These are phyloP conservation scores for Hypoxylon cercidicola DNA, from an alignment of 495 filamentous ascomycete genomes.

Conservation along the genomic window DNA sequence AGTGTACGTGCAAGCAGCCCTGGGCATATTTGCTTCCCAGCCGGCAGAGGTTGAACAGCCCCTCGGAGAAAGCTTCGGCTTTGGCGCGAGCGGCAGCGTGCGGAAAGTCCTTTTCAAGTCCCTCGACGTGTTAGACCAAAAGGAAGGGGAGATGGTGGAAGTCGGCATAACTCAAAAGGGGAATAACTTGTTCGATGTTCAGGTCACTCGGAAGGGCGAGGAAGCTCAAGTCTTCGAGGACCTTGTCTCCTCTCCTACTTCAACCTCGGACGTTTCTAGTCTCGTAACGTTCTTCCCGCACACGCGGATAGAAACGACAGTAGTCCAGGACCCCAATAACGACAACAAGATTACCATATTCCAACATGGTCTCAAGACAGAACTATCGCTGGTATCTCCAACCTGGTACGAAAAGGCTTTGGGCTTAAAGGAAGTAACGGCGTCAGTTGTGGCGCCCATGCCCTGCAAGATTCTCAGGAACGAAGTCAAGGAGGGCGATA, in stretches of 20 bases:
- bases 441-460: constrained; percentile 89
- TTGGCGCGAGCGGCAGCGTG: constrained; percentile 55
- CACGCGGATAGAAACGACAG: constrained; percentile 80
- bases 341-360: constrained; percentile 78
- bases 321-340: constrained; percentile 70
- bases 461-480: constrained; percentile 92
- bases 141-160: constrained; percentile 57
- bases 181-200: constrained; percentile 70
- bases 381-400: constrained; percentile 72
- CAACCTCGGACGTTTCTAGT: constrained; percentile 44
- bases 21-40: constrained; percentile 67
- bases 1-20: constrained; percentile 82
- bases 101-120: constrained; percentile 68
- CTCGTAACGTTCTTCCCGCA: constrained; percentile 75
- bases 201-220: constrained; percentile 61
- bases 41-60: constrained; percentile 41
- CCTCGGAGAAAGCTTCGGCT: constrained; percentile 65
- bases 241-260: constrained; percentile 49
- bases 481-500: constrained; percentile 81
- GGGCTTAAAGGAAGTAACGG: constrained; percentile 79
- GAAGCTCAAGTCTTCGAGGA: constrained; percentile 55
- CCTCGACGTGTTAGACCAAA: constrained; percentile 52
- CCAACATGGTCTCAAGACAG: constrained; percentile 82
- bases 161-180: constrained; percentile 74
- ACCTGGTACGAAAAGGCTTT: constrained; percentile 88